Base-by-base conservation (phyloP, 2,329 filamentous ascomycete genomes). In the Ambrosiella xylebori region DNA sequence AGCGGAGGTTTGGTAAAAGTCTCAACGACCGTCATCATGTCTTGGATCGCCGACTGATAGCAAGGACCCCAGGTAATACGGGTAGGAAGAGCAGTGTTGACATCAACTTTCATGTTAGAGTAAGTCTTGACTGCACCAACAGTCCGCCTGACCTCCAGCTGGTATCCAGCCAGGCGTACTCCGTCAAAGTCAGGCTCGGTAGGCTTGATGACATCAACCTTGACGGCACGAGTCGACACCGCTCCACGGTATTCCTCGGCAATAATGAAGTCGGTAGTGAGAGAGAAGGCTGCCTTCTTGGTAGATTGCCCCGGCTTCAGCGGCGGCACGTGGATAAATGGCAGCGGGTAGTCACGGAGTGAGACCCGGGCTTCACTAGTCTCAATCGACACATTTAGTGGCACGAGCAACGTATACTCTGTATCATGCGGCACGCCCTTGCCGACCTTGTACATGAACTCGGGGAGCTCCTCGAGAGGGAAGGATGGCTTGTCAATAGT, bases 21-120 rank as follows among this genome's bases (percentile, higher is more conserved):
- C 70, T 98, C 93, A 61, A 98, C 86, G 35, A 90, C 90, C 79
- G 97, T 96, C 93, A 98, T 98, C 86, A 97, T 95, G 66, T 98
- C 94, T 68, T 98, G 93, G 54, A 98, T 91, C 1, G 91, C 91
- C 36, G 94, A 93, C 66, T 98, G 94, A 66, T 97, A 98, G 1
- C 90, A 95, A 51, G 93, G 90, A 7, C 90, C 90, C 94, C 93
- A 98, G 0, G 91, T 96, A 57, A 98, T 91, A 50, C 87, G 82
- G 0, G 93, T 98, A 1, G 94, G 88, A 60, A 91, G 81, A 57
- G 84, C 86, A 1, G 91, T 96, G 68, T 97, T 95, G 69, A 98
- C 90, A 62, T 95, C 87, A 64, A 98, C 77, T 39, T 79, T 81
- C 69, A 96, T 90, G 66, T 97, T 86, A 0, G 93, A 96, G 67